Base-by-base conservation (phyloP, 2,329 filamentous ascomycete species). In the Sclerotinia spermophila region DNA sequence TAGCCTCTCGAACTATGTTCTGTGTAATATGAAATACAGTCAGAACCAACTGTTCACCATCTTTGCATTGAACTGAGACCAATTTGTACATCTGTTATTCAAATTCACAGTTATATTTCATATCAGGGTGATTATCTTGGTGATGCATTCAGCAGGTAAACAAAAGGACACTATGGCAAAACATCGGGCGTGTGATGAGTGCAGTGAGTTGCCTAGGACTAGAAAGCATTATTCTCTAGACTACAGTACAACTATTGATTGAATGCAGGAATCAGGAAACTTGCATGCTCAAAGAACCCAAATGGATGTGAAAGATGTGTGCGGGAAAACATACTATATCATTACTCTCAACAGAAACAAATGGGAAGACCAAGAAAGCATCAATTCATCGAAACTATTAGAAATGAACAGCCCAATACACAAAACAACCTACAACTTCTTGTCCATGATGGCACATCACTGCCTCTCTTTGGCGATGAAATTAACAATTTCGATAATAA, bases 281-380 rank as follows among this genome's bases (percentile, higher is more conserved):
- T 90, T 61, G 88, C 88, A 60, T 91, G 89, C 78, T 85, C 86
- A 55, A 90, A 90, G 76, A 86, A 90, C 74, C 78, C 82, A 2
- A 83, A 85, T 67, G 87, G 87, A 70, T 91, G 89, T 78, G 80
- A 82, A 11, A 84, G 89, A 70, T 91, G 89, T 76, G 82, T 80
- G 69, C 83, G 82, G 70, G 88, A 90, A 74, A 83, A 82, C 71
- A 84, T 89, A 56, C 69, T 72, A 56, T 91, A 89, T 76, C 82
- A 87, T 73, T 91, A 90, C 79, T 90, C 88, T 11, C 81, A 84
- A 19, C 89, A 90, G 77, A 90, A 90, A 79, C 86, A 82, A 55
- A 90, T 90, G 88, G 89, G 89, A 5, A 83, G 89, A 56, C 89
- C 89, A 33, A 82, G 87, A 69, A 90, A 90, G 79, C 82, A 86